These are phyloP conservation scores for Amanita pallidorosea DNA, from an alignment of 768 basidiomycete genomes.

Conservation along the genomic window DNA sequence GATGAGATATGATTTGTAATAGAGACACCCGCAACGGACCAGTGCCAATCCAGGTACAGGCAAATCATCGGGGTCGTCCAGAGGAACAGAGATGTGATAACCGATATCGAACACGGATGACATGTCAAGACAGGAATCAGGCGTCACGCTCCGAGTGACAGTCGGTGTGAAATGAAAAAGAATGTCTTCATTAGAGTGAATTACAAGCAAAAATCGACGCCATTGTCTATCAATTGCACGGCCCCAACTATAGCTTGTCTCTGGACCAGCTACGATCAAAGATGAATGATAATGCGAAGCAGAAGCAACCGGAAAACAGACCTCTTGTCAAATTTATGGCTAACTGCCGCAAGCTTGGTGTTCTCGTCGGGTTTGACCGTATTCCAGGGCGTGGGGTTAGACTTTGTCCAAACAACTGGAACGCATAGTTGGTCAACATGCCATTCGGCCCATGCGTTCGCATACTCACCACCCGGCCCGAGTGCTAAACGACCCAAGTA, in stretches of 20 bases:
- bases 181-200: background rate
- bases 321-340: slow-evolving; percentile 71
- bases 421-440: background rate
- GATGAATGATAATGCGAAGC: slow-evolving; percentile 2
- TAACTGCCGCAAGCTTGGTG: slow-evolving; percentile 58
- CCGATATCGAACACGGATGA: slow-evolving; percentile 1
- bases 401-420: slow-evolving; percentile 47
- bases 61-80: slow-evolving; percentile 23
- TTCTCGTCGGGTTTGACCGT: slow-evolving; percentile 64
- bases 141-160: background rate
- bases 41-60: slow-evolving; percentile 27
- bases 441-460: background rate
- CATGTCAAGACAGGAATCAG: background rate
- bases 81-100: slow-evolving; percentile 8
- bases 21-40: slow-evolving; percentile 18
- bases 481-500: slow-evolving; percentile 57
- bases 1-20: background rate
- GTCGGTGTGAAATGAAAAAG: background rate
- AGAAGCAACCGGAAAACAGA: slow-evolving; percentile 19
- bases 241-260: slow-evolving; percentile 48
- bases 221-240: background rate
- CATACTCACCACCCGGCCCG: slow-evolving; percentile 39
- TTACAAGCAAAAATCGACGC: background rate
- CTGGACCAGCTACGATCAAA: slow-evolving; percentile 52
- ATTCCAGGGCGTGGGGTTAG: slow-evolving; percentile 87